These are phyloP conservation scores for Zoysia matrella DNA, from an alignment of 202 grass and related monocot genomes.

Conservation along the genomic window DNA sequence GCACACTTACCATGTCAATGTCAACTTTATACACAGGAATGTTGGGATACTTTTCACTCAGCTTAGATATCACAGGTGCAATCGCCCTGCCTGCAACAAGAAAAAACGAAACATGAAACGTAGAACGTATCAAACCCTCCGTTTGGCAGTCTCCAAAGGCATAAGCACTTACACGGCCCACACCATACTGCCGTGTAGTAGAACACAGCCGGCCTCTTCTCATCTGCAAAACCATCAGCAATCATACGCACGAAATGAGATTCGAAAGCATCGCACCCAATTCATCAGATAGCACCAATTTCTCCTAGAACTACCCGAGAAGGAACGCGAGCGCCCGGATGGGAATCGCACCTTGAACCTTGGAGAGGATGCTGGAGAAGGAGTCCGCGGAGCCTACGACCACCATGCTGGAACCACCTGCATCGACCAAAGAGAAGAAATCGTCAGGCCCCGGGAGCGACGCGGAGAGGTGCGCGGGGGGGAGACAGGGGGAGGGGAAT, in stretches of 20 bases:
- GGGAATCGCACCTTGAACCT: slow-evolving; percentile 57
- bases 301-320: neutral
- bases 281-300: neutral
- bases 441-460: neutral
- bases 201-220: slow-evolving; percentile 77
- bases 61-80: slow-evolving; percentile 65
- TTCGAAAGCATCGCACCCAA: neutral
- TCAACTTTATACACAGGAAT: slow-evolving; percentile 82
- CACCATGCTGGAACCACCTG: slow-evolving; percentile 59
- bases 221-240: slow-evolving; percentile 56
- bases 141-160: neutral
- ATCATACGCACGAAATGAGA: neutral
- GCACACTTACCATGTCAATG: slow-evolving; percentile 71
- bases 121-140: neutral
- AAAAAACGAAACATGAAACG: slow-evolving; percentile 5
- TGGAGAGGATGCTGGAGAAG: slow-evolving; percentile 53
- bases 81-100: slow-evolving; percentile 61
- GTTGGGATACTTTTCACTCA: slow-evolving; percentile 61
- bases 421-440: neutral
- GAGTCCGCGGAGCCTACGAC: slow-evolving; percentile 60
- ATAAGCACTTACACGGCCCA: slow-evolving; percentile 73
- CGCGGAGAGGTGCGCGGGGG: neutral
- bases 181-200: slow-evolving; percentile 97
- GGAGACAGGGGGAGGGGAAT: neutral
- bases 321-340: neutral